Evolutionary conservation across 495 filamentous ascomycete genomes (phyloP).

Genomic region (Penicillium manginii): DNA sequence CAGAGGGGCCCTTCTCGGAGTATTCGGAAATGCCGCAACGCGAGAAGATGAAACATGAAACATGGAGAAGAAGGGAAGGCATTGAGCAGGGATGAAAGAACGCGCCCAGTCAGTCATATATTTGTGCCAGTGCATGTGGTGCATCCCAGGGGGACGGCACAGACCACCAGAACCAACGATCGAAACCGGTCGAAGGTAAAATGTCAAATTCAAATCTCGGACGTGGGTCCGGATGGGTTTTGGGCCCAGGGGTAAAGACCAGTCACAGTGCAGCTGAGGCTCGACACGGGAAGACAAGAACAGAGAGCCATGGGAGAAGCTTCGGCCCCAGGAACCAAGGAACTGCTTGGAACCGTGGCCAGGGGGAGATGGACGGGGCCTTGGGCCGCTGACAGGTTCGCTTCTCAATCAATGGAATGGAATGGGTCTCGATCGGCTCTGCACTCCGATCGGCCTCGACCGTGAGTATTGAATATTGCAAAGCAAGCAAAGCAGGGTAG

Average conservation of each 20-base stretch:
- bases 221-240: background rate
- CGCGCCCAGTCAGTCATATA: background rate
- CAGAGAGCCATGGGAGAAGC: slow-evolving; percentile 3
- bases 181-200: background rate
- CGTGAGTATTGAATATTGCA: background rate
- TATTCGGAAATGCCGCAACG: background rate
- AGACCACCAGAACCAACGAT: slow-evolving; percentile 3
- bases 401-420: slow-evolving; percentile 13
- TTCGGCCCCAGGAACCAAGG: slow-evolving; percentile 12
- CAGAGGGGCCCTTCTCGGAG: background rate
- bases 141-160: background rate
- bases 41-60: background rate
- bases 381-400: background rate
- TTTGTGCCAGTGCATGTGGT: background rate
- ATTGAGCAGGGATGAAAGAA: background rate
- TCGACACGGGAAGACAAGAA: background rate
- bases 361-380: background rate
- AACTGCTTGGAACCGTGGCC: slow-evolving; percentile 13
- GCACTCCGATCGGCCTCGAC: background rate
- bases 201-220: too few relatives aligned
- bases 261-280: background rate
- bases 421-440: slow-evolving; percentile 16
- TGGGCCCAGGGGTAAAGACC: slow-evolving; percentile 3
- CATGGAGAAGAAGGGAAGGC: background rate
- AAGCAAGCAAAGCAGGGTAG: background rate